Percentiles rank a stretch among this genome's conserved stretches.
Conservation (phyloP, 495 filamentous ascomycete genomes). For the Pseudomonodictys pantanalensis region DNA sequence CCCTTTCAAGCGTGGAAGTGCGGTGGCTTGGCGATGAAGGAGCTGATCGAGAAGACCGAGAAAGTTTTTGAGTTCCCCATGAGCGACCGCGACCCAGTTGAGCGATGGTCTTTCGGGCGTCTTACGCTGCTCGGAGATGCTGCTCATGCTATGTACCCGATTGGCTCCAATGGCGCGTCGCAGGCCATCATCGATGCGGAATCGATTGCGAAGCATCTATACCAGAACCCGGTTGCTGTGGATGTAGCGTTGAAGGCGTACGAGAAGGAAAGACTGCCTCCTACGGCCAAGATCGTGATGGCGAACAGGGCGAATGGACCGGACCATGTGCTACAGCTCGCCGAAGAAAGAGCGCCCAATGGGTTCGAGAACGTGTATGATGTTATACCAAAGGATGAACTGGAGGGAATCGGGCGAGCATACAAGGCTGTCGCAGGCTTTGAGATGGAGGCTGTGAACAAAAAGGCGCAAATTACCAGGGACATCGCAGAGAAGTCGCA, state of each 20-base stretch:
- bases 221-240: neutral
- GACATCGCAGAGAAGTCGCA: constrained; percentile 4
- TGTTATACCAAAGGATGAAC: constrained; percentile 23
- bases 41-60: constrained; percentile 13
- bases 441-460: constrained; percentile 24
- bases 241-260: constrained; percentile 13
- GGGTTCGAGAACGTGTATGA: constrained; percentile 28
- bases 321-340: constrained; percentile 29
- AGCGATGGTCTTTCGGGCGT: constrained; percentile 6
- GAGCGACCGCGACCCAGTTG: constrained; percentile 17
- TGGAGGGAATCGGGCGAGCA: constrained; percentile 13
- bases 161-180: constrained; percentile 16
- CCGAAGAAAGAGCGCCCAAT: constrained; percentile 20
- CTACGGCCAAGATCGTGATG: constrained; percentile 25
- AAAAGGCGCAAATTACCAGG: constrained; percentile 8
- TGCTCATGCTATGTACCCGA: constrained; percentile 19
- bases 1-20: constrained; percentile 6
- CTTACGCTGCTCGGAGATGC: constrained; percentile 19
- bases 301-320: constrained; percentile 13
- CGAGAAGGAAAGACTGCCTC: constrained; percentile 20
- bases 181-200: constrained; percentile 19
- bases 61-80: constrained; percentile 21
- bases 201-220: neutral
- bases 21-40: constrained; percentile 4
- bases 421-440: constrained; percentile 29